Conservation (phyloP, 768 basidiomycete genomes). For the Neoboletus subvelutipes region DNA sequence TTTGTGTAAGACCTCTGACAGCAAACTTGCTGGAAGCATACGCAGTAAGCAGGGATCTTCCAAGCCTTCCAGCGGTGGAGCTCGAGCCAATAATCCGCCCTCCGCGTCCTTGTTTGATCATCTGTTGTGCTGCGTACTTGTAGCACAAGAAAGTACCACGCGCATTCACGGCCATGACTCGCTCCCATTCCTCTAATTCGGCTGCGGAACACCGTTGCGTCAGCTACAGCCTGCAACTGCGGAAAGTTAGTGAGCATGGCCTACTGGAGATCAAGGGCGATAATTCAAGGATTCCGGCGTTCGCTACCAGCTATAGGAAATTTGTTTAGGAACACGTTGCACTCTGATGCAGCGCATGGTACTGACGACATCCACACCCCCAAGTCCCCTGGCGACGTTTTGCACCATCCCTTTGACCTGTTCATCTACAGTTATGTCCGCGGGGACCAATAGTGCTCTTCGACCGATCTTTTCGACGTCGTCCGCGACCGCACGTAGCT, state of each 20-base stretch:
- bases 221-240: conserved; percentile 14
- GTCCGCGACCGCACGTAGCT: neutral
- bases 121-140: no score
- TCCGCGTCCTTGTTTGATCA: no score
- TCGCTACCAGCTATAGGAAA: conserved; percentile 16
- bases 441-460: conserved; percentile 23
- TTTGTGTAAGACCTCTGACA: conserved; percentile 39
- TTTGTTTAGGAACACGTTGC: neutral
- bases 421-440: conserved; percentile 41
- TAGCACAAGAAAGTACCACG: conserved; percentile 35
- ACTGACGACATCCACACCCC: conserved; percentile 47
- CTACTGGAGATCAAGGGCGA: neutral
- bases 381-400: conserved; percentile 31
- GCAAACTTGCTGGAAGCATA: conserved; percentile 28
- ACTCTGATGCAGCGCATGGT: no score
- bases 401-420: conserved; percentile 43
- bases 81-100: conserved; percentile 39
- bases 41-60: conserved; percentile 4
- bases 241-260: neutral
- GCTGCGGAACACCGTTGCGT: no score
- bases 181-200: conserved; percentile 39
- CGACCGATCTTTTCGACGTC: conserved; percentile 1
- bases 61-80: conserved; percentile 27
- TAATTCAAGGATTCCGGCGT: conserved; percentile 7
- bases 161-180: conserved; percentile 38